phyloP scores from a whole-genome alignment of 106 monocot species.

The Dioscorea alata region DNA sequence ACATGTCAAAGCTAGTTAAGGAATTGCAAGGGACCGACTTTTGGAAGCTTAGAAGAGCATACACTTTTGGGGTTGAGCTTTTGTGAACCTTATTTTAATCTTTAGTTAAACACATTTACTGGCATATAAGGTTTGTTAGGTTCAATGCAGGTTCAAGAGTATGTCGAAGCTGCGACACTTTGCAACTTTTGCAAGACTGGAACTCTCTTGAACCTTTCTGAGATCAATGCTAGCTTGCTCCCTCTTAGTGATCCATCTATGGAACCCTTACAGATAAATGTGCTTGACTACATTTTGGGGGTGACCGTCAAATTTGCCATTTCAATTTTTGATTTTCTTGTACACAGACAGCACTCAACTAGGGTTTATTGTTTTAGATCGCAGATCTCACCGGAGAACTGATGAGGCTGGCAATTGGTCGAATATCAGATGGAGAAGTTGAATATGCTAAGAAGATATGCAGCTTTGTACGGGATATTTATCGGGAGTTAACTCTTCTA shows the following conservation, averaged over 20 bases:
- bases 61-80: constrained; percentile 62
- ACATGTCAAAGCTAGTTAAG: constrained; percentile 78
- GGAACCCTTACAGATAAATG: constrained; percentile 73
- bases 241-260: constrained; percentile 35
- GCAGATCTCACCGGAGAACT: constrained; percentile 94
- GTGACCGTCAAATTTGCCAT: constrained; percentile 25
- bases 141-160: constrained; percentile 77
- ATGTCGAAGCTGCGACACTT: constrained; percentile 91
- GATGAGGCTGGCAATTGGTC: constrained; percentile 92
- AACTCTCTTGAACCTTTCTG: constrained; percentile 45
- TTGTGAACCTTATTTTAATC: too few species aligned
- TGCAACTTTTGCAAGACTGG: constrained; percentile 70
- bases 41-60: constrained; percentile 96
- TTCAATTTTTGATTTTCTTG: background rate
- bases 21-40: constrained; percentile 90
- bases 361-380: constrained; percentile 32
- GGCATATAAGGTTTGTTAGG: background rate
- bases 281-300: constrained; percentile 82
- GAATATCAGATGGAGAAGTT: constrained; percentile 95
- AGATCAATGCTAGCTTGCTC: constrained; percentile 56
- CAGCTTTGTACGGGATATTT: constrained; percentile 71
- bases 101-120: too few species aligned
- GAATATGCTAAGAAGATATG: constrained; percentile 91
- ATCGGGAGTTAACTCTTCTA: constrained; percentile 73
- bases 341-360: background rate